Evolutionary conservation across 768 basidiomycete genomes (phyloP).

Genomic region (Gloeostereum incarnatum): DNA sequence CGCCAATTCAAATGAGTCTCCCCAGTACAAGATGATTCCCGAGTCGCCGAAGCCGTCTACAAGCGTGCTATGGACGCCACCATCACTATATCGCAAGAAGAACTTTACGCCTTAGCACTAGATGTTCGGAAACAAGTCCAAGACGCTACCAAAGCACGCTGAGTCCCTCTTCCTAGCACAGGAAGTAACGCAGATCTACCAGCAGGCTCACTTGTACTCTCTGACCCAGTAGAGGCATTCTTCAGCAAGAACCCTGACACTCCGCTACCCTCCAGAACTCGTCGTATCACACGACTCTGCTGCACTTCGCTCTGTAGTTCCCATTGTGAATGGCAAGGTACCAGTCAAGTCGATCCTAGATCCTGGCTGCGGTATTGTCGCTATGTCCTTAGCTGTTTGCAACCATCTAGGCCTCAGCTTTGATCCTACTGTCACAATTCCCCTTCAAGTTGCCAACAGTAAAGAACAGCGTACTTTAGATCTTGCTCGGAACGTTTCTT

Average conservation of each 20-base stretch:
- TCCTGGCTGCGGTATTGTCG: conserved; percentile 12
- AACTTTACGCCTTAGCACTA: background rate
- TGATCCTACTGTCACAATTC: conserved; percentile 11
- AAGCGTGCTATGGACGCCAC: no score
- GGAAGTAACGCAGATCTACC: background rate
- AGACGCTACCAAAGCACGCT: background rate
- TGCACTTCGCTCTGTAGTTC: conserved; percentile 9
- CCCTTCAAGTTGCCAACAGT: conserved; percentile 17
- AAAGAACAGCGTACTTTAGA: conserved; percentile 12
- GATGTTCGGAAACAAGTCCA: background rate
- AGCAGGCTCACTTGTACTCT: background rate
- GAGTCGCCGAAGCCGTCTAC: no score
- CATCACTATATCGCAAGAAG: no score
- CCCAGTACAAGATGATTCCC: no score
- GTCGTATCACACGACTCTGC: conserved; percentile 7
- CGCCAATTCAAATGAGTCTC: no score
- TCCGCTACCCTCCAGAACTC: conserved; percentile 3
- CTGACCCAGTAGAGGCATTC: background rate
- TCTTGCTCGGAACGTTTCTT: conserved; percentile 15
- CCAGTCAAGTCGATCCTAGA: conserved; percentile 11
- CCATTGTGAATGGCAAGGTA: conserved; percentile 5
- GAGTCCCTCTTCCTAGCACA: background rate
- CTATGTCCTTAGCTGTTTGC: conserved; percentile 13
- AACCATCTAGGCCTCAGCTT: conserved; percentile 8
- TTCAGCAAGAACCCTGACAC: background rate